phyloP scores from a whole-genome alignment of 306 rosid species.

The Abrus precatorius region DNA sequence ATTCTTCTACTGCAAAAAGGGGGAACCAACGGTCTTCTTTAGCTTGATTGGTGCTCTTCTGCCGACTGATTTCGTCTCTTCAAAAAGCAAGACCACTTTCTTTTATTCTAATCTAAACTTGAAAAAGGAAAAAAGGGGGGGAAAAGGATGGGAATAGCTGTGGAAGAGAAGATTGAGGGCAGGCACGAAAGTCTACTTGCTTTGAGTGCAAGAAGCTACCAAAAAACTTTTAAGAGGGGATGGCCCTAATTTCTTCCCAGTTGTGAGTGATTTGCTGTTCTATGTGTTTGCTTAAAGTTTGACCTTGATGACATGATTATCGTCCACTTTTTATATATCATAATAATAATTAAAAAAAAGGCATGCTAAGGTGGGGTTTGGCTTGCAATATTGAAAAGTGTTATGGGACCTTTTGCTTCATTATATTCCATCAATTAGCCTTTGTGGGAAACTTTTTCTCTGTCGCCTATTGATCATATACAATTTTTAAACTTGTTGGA shows the following conservation, averaged over 20 bases:
- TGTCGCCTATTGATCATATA: conserved; percentile 45
- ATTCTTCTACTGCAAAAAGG: conserved; percentile 59
- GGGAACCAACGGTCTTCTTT: conserved; percentile 66
- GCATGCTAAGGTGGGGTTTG: conserved; percentile 69
- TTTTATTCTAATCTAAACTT: conserved; percentile 71
- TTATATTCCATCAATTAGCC: conserved; percentile 76
- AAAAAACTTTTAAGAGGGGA: conserved; percentile 62
- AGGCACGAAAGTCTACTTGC: conserved; percentile 90
- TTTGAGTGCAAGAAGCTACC: conserved; percentile 99
- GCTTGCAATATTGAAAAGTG: conserved; percentile 71
- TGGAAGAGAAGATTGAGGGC: conserved; percentile 29
- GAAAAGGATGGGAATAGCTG: conserved; percentile 38
- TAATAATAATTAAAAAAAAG: conserved; percentile 44
- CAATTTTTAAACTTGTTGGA: conserved; percentile 42
- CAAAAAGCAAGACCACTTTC: conserved; percentile 68
- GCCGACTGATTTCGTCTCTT: conserved; percentile 60
- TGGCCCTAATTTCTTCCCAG: conserved; percentile 68
- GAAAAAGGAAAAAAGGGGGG: conserved; percentile 21
- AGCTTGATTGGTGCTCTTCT: conserved; percentile 82
- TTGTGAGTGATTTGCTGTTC: conserved; percentile 72
- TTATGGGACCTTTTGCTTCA: conserved; percentile 74
- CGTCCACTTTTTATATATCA: conserved; percentile 46
- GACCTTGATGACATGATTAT: conserved; percentile 87
- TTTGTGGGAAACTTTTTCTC: conserved; percentile 54
- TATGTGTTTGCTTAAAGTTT: conserved; percentile 91